A percentile compares a stretch with the other conserved stretches of the same genome.
These are phyloP conservation scores for Fusarium sp. DNA, from an alignment of 2,329 filamentous ascomycete species.

Conservation along the genomic window DNA sequence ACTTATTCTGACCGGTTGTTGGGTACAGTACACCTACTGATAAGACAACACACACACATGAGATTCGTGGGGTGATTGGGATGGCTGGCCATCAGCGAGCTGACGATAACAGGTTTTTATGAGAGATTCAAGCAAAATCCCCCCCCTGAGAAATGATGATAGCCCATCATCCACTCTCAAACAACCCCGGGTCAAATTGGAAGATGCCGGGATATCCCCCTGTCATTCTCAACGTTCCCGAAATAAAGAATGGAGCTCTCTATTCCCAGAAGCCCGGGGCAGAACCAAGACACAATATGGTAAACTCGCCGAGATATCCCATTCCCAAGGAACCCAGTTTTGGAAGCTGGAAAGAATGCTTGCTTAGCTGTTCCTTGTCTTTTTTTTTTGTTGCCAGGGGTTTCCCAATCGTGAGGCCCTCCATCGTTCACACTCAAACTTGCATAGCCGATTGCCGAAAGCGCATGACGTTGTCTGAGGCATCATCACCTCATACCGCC, in stretches of 20 bases:
- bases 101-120: slow-evolving; percentile 12
- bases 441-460: slow-evolving; percentile 37
- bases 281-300: slow-evolving; percentile 2
- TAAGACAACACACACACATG: slow-evolving; percentile 11
- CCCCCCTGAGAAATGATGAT: slow-evolving; percentile 28
- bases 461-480: slow-evolving; percentile 28
- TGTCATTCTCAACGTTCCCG: slow-evolving; percentile 21
- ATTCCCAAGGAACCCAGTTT: not conserved
- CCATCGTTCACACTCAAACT: slow-evolving; percentile 25
- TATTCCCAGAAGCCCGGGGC: slow-evolving; percentile 4
- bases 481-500: slow-evolving; percentile 32
- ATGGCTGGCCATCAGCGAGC: not conserved
- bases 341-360: not conserved
- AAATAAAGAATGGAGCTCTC: slow-evolving; percentile 35
- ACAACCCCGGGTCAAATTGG: slow-evolving; percentile 27
- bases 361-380: too few species aligned
- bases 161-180: slow-evolving; percentile 1
- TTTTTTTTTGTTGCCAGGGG: slow-evolving; percentile 28
- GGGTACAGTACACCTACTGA: not conserved
- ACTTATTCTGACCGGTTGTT: slow-evolving; percentile 1
- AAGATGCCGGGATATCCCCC: slow-evolving; percentile 12
- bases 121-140: not conserved
- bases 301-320: slow-evolving; percentile 1
- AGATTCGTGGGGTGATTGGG: slow-evolving; percentile 30
- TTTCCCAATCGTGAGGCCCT: not conserved